These are phyloP conservation scores for Ophiostoma ulmi DNA, from an alignment of 2,329 filamentous ascomycete species.

Conservation along the genomic window DNA sequence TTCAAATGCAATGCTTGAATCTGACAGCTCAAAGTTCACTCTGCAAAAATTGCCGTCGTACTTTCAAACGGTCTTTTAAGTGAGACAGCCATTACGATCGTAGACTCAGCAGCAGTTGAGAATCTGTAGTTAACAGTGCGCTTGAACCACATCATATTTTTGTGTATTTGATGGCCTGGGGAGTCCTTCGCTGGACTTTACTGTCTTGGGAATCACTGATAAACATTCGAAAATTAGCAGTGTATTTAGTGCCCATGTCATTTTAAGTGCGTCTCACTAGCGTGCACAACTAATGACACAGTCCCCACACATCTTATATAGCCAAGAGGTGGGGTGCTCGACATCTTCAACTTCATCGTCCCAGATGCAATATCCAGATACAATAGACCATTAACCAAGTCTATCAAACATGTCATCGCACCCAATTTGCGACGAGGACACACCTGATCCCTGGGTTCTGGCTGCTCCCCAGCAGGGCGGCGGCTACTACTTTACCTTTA, in stretches of 20 bases:
- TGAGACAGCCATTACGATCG: not conserved
- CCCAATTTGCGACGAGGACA: slow-evolving; percentile 6
- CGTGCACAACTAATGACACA: not conserved
- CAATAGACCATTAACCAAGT: too few species aligned
- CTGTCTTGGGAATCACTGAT: too few species aligned
- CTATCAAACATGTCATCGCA: not conserved
- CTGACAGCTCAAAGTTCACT: too few species aligned
- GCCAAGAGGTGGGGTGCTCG: slow-evolving; percentile 13
- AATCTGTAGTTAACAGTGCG: not conserved
- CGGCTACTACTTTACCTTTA: slow-evolving; percentile 12
- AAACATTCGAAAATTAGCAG: not conserved
- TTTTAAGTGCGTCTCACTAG: not conserved
- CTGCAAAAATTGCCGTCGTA: too few species aligned
- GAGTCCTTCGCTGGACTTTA: too few species aligned
- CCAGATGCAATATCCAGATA: not conserved
- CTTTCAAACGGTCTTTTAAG: not conserved
- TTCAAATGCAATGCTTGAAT: not conserved
- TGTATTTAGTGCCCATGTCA: not conserved
- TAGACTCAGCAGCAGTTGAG: not conserved
- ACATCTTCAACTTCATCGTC: not conserved
- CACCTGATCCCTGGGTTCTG: slow-evolving; percentile 5
- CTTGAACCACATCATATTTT: too few species aligned
- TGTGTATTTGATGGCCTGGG: too few species aligned
- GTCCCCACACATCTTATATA: not conserved
- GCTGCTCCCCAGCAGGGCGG: not conserved